Base-by-base conservation (phyloP, 2,329 filamentous ascomycete species). In the Colletotrichum sp. region DNA sequence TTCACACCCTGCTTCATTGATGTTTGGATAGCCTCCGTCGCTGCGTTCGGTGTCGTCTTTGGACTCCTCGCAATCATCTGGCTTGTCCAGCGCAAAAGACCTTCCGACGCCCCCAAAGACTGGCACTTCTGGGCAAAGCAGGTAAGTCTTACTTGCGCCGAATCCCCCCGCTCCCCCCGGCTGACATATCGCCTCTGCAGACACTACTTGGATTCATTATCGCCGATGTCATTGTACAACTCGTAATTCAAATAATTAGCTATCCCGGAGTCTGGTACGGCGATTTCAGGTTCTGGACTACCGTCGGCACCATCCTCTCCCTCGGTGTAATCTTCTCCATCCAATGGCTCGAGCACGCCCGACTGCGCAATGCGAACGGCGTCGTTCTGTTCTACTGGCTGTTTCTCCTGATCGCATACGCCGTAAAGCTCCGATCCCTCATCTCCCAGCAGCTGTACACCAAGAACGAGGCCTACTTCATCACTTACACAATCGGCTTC, bases 1-100 rank as follows among this genome's bases (percentile, higher is more conserved):
- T 96, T 99, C 81, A 99, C 97, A 18, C 96, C 97, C 55, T 99
- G 97, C 88, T 99, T 99, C 83, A 93, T 99, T 81, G 98, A 99
- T 83, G 92, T 98, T 26, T 96, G 95, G 92, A 92, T 99, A 75
- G 92, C 94, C 39, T 86, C 90, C 3, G 95, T 98, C 32, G 95
- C 95, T 10, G 89, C 89, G 16, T 98, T 94, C 86, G 96, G 96
- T 18, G 88, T 98, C 28, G 71, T 98, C 28, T 90, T 93, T 78
- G 97, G 97, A 74, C 89, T 92, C 9, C 89, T 93, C 61, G 95
- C 96, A 34, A 86, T 98, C 57, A 96, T 93, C 92, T 95, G 95
- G 88, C 88, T 99, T 68, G 84, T 96, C 71, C 92, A 89, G 79
- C 94, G 92, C 85, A 93, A 92, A 81, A 90, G 91, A 68, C 88